Evolutionary conservation across 345 rosid genomes (phyloP), one percentile per base, ranked within the genome.

Genomic region (Salix dunnii): DNA sequence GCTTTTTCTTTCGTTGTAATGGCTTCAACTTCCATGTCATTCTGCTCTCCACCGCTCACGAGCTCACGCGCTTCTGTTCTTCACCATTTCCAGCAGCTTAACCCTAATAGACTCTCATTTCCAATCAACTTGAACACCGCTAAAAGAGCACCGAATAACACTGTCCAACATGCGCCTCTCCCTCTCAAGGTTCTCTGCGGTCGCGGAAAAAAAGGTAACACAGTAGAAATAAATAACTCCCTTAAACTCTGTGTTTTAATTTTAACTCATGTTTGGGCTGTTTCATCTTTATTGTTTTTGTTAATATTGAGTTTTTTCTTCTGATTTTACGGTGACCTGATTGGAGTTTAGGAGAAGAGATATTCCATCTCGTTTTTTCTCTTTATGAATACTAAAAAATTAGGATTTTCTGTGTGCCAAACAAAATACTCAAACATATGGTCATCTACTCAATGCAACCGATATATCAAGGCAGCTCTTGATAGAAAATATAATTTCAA

Each of bases 21-120:
- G 86, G 82, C 85, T 65, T 51, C 85, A 73, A 38, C 82, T 51
- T 68, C 81, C 20, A 21, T 73, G 16, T 13, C 74, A 6, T 14
- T 72, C 3, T 43, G 23, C 33, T 36, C 74, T 13, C 55, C 74
- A 27, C 16, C 71, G 73, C 73, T 48, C 12, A 17, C 78, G 64
- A 28, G 72, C 6, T 64, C 76, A 17, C 78, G 75, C 80, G 36
- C 75, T 61, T 20, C 71, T 42, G 4, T 43, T 61, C 58, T 76
- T 60, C 53, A 75, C 70, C 80, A 76, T 82, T 53, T 53, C 73
- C 28, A 23, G 81, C 5, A 55, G 36, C 72, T 69, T 40, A 48
- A 7, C 55, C 63, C 65, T 33, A 35, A 27, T 20, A 20, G 46
- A n/a, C 48, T 79, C 79, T 83, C 86, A 25, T 77, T 85, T 63